Evolutionary conservation across 148 eudicot genomes (phyloP), one percentile per base, ranked within the genome.

Genomic region (Amaranthus cruentus): DNA sequence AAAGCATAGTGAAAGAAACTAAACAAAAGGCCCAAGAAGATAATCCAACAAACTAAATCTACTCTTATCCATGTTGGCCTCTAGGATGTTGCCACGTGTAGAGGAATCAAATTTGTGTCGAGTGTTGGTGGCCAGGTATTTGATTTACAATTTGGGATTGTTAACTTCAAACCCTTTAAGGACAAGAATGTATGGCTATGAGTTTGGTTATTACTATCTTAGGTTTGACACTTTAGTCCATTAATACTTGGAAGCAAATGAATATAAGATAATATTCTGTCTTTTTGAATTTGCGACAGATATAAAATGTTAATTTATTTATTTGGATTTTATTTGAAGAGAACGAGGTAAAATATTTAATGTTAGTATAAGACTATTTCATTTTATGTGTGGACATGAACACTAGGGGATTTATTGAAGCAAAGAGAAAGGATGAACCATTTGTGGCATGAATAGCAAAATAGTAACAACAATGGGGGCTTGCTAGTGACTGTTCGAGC

Each of bases 11-110:
- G 38, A 28, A 28, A 28, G 38, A 28, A 28, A 28, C 38, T 28
- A 28, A 28, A 28, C 38, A 28, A 28, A n/a, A 50, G 55, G 7
- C 28, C 56, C 4, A 9, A 50, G 47, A 15, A 11, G 54, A 74
- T 75, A 4, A 42, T 49, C 49, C 53, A 76, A 50, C n/a, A 13
- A n/a, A 68, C 11, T 46, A 51, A 75, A 76, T 76, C 73, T 70
- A 21, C 11, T 18, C 84, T 77, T 85, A 85, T 85, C 88, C 67
- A 66, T 43, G 74, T 55, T 60, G 71, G 64, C 78, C 85, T 80
- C 47, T 85, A 46, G 63, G 54, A 9, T 28, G 9, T 49, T 70
- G 85, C 78, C 88, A 80, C 80, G 78, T 82, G 75, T 72, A 56
- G 43, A 15, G 59, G 48, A 56, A 66, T 42, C 44, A 52, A 47